These are phyloP conservation scores for Ganoderma boninense DNA, from an alignment of 1,284 basidiomycete genomes.

Conservation along the genomic window DNA sequence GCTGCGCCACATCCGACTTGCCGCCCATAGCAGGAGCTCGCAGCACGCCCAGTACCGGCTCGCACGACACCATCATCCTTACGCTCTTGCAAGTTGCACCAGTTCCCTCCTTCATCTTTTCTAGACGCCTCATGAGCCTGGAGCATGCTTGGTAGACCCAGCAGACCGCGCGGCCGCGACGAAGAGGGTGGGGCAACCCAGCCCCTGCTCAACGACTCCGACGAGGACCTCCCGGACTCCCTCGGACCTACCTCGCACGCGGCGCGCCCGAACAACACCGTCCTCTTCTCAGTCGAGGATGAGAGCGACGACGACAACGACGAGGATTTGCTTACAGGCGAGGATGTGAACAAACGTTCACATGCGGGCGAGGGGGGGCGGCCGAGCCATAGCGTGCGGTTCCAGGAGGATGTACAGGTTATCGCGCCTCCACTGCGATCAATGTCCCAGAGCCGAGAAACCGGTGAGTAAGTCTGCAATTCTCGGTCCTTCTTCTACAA, in stretches of 20 bases:
- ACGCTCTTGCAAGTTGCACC: conserved; percentile 27
- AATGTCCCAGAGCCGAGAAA: conserved; percentile 75
- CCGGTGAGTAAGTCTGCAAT: conserved; percentile 62
- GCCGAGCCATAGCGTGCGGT: conserved; percentile 55
- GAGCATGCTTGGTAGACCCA: conserved; percentile 46
- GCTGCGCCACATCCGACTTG: background rate
- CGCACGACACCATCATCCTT: conserved; percentile 5
- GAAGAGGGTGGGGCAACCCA: conserved; percentile 55
- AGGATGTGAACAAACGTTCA: conserved; percentile 14
- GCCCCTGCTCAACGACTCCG: conserved; percentile 59
- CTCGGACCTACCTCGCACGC: background rate
- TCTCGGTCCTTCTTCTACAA: background rate
- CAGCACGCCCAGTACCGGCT: background rate
- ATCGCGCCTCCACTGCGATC: conserved; percentile 74
- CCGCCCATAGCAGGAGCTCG: background rate
- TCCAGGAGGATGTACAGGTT: conserved; percentile 72
- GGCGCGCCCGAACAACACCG: conserved; percentile 28
- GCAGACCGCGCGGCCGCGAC: conserved; percentile 40
- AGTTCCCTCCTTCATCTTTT: background rate
- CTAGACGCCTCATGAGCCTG: conserved; percentile 22
- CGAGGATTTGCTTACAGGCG: conserved; percentile 38
- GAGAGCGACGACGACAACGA: conserved; percentile 39
- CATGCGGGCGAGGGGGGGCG: conserved; percentile 25
- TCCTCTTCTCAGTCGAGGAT: conserved; percentile 43
- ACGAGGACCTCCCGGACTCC: conserved; percentile 44